Conservation (phyloP, 768 basidiomycete species). For the Russula ochroleuca region DNA sequence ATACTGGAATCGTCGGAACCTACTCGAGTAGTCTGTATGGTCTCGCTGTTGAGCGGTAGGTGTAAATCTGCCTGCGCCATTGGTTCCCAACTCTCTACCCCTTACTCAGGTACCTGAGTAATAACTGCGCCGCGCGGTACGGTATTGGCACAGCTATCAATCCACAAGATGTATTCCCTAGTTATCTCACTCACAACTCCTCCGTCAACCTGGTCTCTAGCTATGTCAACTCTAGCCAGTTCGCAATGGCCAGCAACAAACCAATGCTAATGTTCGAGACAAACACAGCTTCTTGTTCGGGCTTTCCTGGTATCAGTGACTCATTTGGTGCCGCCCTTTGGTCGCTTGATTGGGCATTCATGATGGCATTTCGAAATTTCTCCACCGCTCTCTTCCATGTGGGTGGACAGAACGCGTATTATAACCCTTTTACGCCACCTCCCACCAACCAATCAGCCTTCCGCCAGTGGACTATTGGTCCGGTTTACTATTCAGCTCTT, state of each 20-base stretch:
- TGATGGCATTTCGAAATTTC: conserved; percentile 49
- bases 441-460: conserved; percentile 52
- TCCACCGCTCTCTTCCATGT: conserved; percentile 45
- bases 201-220: conserved; percentile 45
- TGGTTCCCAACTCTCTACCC: conserved; percentile 11
- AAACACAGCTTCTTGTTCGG: conserved; percentile 51
- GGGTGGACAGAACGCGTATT: conserved; percentile 60
- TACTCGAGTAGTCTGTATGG: conserved; percentile 17
- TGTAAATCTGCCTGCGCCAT: neutral
- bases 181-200: conserved; percentile 57
- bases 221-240: conserved; percentile 48
- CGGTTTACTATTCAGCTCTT: conserved; percentile 69
- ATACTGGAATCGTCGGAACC: conserved; percentile 21
- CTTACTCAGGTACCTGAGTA: conserved; percentile 47
- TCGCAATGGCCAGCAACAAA: conserved; percentile 38
- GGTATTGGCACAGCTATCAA: conserved; percentile 39
- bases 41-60: conserved; percentile 24
- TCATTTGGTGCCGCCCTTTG: conserved; percentile 51
- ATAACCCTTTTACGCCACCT: conserved; percentile 51
- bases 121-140: conserved; percentile 57
- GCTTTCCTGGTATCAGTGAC: conserved; percentile 53
- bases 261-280: conserved; percentile 57
- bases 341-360: conserved; percentile 50
- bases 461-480: conserved; percentile 69
- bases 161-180: conserved; percentile 47